phyloP scores from a whole-genome alignment of 2,329 filamentous ascomycete species.

The Didymellaceae sp. region DNA sequence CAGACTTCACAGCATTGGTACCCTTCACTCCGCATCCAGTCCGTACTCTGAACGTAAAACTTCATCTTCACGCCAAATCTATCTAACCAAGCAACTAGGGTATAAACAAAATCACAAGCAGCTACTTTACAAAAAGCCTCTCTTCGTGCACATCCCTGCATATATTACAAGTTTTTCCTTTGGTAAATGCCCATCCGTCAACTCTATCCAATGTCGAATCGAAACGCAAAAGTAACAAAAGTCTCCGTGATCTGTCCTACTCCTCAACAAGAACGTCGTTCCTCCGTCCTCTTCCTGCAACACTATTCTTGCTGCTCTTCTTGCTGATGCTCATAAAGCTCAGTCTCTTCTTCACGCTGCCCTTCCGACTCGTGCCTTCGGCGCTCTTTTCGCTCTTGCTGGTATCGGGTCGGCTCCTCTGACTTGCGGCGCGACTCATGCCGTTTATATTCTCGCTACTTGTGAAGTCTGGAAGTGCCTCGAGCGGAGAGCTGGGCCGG shows the following conservation, averaged over 20 bases:
- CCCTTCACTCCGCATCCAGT: too few relatives aligned
- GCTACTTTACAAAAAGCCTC: too few relatives aligned
- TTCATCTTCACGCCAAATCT: too few relatives aligned
- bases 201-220: too few relatives aligned
- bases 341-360: slow-evolving; percentile 75
- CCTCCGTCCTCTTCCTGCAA: slow-evolving; percentile 28
- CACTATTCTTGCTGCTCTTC: slow-evolving; percentile 66
- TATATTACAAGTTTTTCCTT: too few relatives aligned
- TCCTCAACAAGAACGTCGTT: slow-evolving; percentile 45
- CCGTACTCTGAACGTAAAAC: too few relatives aligned
- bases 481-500: slow-evolving; percentile 37
- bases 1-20: too few relatives aligned
- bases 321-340: slow-evolving; percentile 78
- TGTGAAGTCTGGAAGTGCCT: slow-evolving; percentile 37
- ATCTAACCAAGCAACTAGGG: too few relatives aligned
- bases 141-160: too few relatives aligned
- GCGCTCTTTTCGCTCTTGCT: slow-evolving; percentile 51
- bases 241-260: slow-evolving; percentile 18
- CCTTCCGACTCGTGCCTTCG: slow-evolving; percentile 53
- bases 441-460: slow-evolving; percentile 15
- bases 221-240: too few relatives aligned
- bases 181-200: too few relatives aligned
- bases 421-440: slow-evolving; percentile 21
- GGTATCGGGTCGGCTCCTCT: slow-evolving; percentile 36
- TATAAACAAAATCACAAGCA: too few relatives aligned